Percentiles rank a stretch among this genome's conserved stretches.
These are phyloP conservation scores for Entomortierella lignicola DNA, from an alignment of 192 early-diverging fungal species.

Conservation along the genomic window DNA sequence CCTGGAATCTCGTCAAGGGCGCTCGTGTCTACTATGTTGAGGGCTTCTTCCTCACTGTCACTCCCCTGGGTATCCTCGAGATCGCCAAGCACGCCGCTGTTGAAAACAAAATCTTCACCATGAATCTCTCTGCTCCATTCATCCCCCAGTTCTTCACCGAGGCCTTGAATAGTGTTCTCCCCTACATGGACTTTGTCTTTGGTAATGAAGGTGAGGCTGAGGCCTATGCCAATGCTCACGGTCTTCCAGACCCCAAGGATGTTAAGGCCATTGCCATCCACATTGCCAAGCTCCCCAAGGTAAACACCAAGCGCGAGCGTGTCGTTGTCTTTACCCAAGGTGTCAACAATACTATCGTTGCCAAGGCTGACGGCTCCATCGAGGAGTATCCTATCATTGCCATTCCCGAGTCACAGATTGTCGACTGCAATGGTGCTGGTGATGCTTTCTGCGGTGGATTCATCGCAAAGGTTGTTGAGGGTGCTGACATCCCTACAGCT, in stretches of 20 bases:
- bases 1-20: conserved; percentile 88
- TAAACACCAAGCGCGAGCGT: conserved; percentile 75
- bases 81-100: conserved; percentile 91
- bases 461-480: conserved; percentile 84
- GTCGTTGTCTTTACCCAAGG: conserved; percentile 96
- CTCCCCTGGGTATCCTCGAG: conserved; percentile 82
- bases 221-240: conserved; percentile 83
- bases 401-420: conserved; percentile 76
- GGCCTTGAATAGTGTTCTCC: conserved; percentile 77
- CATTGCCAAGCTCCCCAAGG: conserved; percentile 87
- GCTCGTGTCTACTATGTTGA: conserved; percentile 94
- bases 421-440: conserved; percentile 98
- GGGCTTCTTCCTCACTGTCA: conserved; percentile 95
- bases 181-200: conserved; percentile 94
- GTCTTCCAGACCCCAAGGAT: conserved; percentile 70
- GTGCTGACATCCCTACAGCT: conserved; percentile 68
- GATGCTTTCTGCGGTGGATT: conserved; percentile 98
- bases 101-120: conserved; percentile 85
- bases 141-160: conserved; percentile 94
- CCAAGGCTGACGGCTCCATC: conserved; percentile 70
- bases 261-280: conserved; percentile 85
- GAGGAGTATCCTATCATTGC: conserved; percentile 72
- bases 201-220: conserved; percentile 97
- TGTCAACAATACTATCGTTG: conserved; percentile 77
- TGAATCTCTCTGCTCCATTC: conserved; percentile 98